phyloP scores from a whole-genome alignment of 768 basidiomycete species.

The Auriculariales sp. region DNA sequence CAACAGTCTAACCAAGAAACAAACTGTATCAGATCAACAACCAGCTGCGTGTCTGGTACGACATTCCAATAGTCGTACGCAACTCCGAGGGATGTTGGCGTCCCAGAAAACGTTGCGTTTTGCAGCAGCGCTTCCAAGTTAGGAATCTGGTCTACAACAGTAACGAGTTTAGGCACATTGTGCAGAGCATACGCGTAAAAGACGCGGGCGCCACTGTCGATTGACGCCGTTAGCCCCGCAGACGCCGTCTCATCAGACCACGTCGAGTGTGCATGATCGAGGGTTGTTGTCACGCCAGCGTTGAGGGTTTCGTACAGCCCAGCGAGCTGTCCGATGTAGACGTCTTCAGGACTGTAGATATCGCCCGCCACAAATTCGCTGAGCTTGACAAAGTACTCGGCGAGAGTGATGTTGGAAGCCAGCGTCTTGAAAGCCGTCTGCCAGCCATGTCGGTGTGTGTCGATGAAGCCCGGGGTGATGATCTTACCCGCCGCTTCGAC shows the following conservation, averaged over 20 bases:
- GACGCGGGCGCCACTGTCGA: background rate
- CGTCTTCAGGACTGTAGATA: background rate
- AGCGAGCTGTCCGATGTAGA: background rate
- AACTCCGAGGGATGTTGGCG: background rate
- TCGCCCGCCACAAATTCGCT: background rate
- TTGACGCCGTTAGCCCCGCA: background rate
- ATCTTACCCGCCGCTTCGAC: constrained; percentile 16
- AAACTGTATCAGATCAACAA: background rate
- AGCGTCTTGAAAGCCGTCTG: background rate
- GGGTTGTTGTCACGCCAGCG: background rate
- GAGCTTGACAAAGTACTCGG: background rate
- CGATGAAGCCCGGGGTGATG: constrained; percentile 18
- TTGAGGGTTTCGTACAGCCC: background rate
- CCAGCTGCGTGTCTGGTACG: background rate
- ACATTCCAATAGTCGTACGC: background rate
- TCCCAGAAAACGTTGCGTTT: background rate
- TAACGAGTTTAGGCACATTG: background rate
- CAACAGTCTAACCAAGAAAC: background rate
- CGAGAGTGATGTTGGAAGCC: background rate
- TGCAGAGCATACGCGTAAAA: background rate
- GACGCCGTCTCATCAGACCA: background rate
- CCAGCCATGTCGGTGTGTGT: constrained; percentile 13
- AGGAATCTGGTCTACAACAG: background rate
- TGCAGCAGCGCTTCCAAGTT: background rate
- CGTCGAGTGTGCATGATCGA: background rate